A percentile compares a stretch with the other conserved stretches of the same genome.
Evolutionary conservation across 306 rosid genomes (phyloP).

Genomic region (Boehmeria nivea): DNA sequence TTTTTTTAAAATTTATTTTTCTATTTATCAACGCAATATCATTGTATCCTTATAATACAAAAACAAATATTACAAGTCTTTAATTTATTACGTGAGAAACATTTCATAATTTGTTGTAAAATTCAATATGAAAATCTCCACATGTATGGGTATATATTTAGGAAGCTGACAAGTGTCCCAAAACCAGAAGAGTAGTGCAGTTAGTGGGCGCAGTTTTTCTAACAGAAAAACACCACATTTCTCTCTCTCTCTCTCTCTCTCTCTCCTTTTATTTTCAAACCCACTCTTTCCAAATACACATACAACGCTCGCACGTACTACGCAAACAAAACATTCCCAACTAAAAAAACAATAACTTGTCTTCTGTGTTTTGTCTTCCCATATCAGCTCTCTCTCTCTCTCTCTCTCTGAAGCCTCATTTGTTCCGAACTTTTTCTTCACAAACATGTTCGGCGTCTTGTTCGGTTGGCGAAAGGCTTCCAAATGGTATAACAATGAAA

Average conservation of each 20-base stretch:
- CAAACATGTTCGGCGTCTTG: conserved; percentile 60
- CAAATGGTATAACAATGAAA: conserved; percentile 46
- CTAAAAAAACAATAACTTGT: background rate
- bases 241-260: conserved; percentile 18
- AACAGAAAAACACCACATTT: conserved; percentile 19
- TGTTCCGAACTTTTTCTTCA: background rate
- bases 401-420: background rate
- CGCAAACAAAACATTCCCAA: background rate
- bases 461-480: conserved; percentile 91
- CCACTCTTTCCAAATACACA: conserved; percentile 34
- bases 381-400: background rate
- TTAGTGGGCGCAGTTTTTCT: conserved; percentile 47
- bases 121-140: too few species aligned
- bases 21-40: too few species aligned
- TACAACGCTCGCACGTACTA: too few species aligned
- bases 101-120: too few species aligned
- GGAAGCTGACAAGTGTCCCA: conserved; percentile 42
- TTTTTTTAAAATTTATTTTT: background rate
- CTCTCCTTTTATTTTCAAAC: conserved; percentile 25
- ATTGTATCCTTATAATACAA: too few species aligned
- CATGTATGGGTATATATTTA: too few species aligned
- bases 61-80: too few species aligned
- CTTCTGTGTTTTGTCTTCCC: background rate
- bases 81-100: too few species aligned
- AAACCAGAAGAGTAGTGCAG: conserved; percentile 31